Conservation (phyloP, 2,329 filamentous ascomycete species). For the Bipolaris bicolor region DNA sequence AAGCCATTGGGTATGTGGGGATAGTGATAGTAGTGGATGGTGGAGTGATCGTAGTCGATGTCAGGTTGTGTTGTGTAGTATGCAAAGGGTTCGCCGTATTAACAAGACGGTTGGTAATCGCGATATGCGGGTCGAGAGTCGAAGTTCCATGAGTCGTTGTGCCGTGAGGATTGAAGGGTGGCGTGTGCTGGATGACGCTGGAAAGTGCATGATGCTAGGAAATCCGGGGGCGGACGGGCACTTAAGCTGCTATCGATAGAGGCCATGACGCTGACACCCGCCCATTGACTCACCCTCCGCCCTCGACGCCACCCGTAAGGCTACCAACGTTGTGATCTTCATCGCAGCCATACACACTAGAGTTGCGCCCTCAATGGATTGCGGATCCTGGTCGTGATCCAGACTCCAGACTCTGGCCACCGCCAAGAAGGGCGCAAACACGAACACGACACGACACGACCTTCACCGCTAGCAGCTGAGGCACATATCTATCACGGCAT, state of each 20-base stretch:
- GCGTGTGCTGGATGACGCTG: constrained; percentile 25
- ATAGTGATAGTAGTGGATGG: constrained; percentile 10
- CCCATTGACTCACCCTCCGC: constrained; percentile 22
- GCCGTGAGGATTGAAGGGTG: constrained; percentile 38
- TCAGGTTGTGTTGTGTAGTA: constrained; percentile 31
- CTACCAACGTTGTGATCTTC: not conserved
- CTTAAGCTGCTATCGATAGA: constrained; percentile 25
- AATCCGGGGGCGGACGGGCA: constrained; percentile 19
- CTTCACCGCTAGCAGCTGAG: not conserved
- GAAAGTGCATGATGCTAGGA: constrained; percentile 15
- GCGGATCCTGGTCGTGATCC: not conserved
- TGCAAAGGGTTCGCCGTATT: constrained; percentile 29
- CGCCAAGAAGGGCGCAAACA: constrained; percentile 30
- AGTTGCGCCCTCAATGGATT: constrained; percentile 11
- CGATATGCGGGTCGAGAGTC: constrained; percentile 26
- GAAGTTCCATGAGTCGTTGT: constrained; percentile 44
- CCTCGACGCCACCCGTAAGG: constrained; percentile 2
- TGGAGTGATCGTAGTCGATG: constrained; percentile 12
- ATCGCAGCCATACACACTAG: constrained; percentile 4
- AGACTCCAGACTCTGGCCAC: not conserved
- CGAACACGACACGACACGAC: constrained; percentile 17
- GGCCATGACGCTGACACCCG: constrained; percentile 18
- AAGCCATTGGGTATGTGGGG: constrained; percentile 35
- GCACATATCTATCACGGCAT: not conserved
- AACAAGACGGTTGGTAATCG: constrained; percentile 31